Base-by-base conservation (phyloP, 75 land plant species). In the Selaginella moellendorffii region DNA sequence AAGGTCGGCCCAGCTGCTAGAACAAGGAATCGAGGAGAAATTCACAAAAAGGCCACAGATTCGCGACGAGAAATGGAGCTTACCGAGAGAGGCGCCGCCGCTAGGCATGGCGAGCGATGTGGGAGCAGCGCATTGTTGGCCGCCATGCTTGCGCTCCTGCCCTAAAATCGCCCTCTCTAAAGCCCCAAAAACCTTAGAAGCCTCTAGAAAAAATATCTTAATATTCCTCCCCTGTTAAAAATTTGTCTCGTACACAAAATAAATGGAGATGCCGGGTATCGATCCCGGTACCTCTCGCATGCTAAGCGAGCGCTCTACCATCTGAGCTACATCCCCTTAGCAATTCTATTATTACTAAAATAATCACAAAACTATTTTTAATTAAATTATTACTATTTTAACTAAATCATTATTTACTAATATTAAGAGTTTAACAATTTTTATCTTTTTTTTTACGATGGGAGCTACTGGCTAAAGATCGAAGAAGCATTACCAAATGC, bases 221-320 rank as follows among this genome's bases (percentile, higher is more conserved):
- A n/a, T n/a, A n/a, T n/a, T n/a, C n/a, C n/a, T n/a, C n/a, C n/a
- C n/a, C n/a, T n/a, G n/a, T n/a, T n/a, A n/a, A n/a, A n/a, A n/a
- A n/a, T n/a, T n/a, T n/a, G n/a, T n/a, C n/a, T n/a, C n/a, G n/a
- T n/a, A n/a, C n/a, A n/a, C n/a, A n/a, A n/a, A n/a, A n/a, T n/a
- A n/a, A n/a, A n/a, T 36, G 46, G 46, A 36, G 46, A 36, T 36
- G 46, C 46, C 46, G 59, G 59, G 59, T 56, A 56, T 56, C 59
- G 59, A 56, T 56, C 59, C 59, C 59, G 24, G 24, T 56, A 56
- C 59, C 59, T 56, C 59, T 56, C 59, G 59, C 59, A 56, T 56
- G 59, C 59, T 56, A 56, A 56, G 59, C 59, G 59, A 56, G 59
- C 59, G 59, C 19, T 56, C 59, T 56, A 56, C 59, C 59, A 56